Percentiles rank a stretch among this genome's conserved stretches.
Evolutionary conservation across 1,284 basidiomycete species (phyloP).

Genomic region (Marasmius oreades): DNA sequence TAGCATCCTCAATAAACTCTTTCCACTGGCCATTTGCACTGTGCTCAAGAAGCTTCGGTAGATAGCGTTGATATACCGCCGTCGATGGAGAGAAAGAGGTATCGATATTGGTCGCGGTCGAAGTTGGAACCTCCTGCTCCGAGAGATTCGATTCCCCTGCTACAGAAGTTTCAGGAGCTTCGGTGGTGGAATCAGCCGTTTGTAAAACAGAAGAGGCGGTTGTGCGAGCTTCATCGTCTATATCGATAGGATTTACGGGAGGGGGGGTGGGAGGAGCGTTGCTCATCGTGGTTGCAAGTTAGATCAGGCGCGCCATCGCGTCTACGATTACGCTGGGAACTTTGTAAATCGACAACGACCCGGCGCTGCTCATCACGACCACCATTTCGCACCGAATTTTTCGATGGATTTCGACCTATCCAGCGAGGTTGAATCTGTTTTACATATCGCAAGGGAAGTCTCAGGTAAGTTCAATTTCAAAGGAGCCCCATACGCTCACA

Average conservation of each 20-base stretch:
- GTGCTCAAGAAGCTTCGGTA: constrained; percentile 41
- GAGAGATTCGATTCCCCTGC: not conserved
- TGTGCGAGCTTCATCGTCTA: constrained; percentile 43
- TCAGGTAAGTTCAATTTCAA: constrained; percentile 48
- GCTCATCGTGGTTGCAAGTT: constrained; percentile 22
- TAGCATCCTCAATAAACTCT: constrained; percentile 46
- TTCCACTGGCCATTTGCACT: constrained; percentile 39
- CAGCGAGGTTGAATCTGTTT: constrained; percentile 80
- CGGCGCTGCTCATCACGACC: constrained; percentile 4
- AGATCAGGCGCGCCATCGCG: not conserved
- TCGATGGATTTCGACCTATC: constrained; percentile 50
- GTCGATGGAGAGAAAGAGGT: constrained; percentile 10
- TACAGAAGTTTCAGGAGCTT: not conserved
- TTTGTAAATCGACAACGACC: not conserved
- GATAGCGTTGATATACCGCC: constrained; percentile 31
- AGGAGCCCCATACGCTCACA: constrained; percentile 15
- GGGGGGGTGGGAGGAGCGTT: constrained; percentile 58
- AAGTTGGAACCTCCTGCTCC: not conserved
- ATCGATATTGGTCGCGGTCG: too few relatives aligned
- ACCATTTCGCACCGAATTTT: constrained; percentile 5
- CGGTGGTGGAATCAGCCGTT: constrained; percentile 5
- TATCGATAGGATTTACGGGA: constrained; percentile 48
- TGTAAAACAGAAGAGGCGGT: constrained; percentile 5
- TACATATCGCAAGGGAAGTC: constrained; percentile 83
- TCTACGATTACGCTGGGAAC: not conserved